phyloP scores from a whole-genome alignment of 2,329 filamentous ascomycete genomes.

The Xylariaceae sp. region DNA sequence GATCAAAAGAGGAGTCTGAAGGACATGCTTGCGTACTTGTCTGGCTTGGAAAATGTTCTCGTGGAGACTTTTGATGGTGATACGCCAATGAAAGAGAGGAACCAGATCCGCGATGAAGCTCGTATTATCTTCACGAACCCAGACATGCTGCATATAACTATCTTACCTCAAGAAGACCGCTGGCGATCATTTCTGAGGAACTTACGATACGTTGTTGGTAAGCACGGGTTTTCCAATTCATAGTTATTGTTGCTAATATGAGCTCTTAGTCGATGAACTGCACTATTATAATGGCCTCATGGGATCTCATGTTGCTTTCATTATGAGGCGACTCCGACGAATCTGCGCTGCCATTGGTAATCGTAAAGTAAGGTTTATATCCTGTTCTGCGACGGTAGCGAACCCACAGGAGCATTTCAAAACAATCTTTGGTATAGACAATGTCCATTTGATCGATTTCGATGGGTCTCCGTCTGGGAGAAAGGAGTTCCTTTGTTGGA shows the following conservation, averaged over 20 bases:
- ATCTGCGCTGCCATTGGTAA: constrained; percentile 92
- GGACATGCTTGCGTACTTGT: constrained; percentile 78
- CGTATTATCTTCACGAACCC: constrained; percentile 96
- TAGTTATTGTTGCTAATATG: too few relatives aligned
- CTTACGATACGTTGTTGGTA: constrained; percentile 77
- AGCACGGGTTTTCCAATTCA: constrained; percentile 21
- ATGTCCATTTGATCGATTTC: constrained; percentile 78
- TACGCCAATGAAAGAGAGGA: constrained; percentile 76
- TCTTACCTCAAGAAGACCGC: constrained; percentile 82
- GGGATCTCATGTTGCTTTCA: constrained; percentile 88
- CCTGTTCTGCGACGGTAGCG: constrained; percentile 92
- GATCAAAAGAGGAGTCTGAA: constrained; percentile 87
- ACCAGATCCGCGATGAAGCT: constrained; percentile 78
- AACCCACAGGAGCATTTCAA: constrained; percentile 91
- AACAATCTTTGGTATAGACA: constrained; percentile 84
- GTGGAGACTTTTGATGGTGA: constrained; percentile 97
- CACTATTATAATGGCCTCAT: constrained; percentile 96
- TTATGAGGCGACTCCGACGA: constrained; percentile 84
- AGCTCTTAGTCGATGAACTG: constrained; percentile 72
- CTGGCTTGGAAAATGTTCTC: constrained; percentile 66
- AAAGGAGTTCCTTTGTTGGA: constrained; percentile 97
- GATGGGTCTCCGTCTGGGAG: constrained; percentile 89
- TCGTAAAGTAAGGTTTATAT: constrained; percentile 79
- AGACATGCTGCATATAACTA: constrained; percentile 94
- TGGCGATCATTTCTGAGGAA: constrained; percentile 90